Evolutionary conservation across 148 eudicot genomes (phyloP).

Genomic region (Diospyros lotus): DNA sequence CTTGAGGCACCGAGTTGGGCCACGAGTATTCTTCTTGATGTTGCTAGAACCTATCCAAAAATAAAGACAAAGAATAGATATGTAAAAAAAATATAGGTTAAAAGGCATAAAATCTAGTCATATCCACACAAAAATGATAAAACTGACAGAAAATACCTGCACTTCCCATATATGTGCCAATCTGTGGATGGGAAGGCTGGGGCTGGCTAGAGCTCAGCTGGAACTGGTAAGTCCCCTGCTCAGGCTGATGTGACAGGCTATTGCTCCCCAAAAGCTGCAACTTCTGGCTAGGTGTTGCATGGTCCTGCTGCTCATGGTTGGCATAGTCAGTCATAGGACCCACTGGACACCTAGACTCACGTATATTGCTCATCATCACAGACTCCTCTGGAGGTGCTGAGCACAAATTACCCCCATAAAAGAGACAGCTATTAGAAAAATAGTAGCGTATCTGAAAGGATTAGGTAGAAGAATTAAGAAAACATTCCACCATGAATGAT

Average conservation of each 20-base stretch:
- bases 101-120: not conserved
- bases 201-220: conserved; percentile 3
- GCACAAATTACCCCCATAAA: not conserved
- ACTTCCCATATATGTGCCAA: not conserved
- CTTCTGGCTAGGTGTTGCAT: not conserved
- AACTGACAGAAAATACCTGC: not conserved
- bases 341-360: too few species aligned
- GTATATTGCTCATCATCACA: too few species aligned
- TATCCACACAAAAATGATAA: not conserved
- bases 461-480: not conserved
- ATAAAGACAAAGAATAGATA: not conserved
- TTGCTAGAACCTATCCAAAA: conserved; percentile 8
- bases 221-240: not conserved
- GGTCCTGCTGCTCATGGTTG: conserved; percentile 17
- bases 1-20: conserved; percentile 25
- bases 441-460: too few species aligned
- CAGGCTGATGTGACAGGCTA: not conserved
- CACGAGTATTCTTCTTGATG: conserved; percentile 17
- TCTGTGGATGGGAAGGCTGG: not conserved
- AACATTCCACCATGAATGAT: not conserved
- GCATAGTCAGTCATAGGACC: conserved; percentile 11
- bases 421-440: not conserved
- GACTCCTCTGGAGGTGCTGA: too few species aligned
- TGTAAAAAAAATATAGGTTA: too few species aligned
- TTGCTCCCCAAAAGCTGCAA: not conserved